Percentiles rank a stretch among this genome's conserved stretches.
Conservation (phyloP, 1,284 basidiomycete genomes). For the Tylopilus orsonianus region DNA sequence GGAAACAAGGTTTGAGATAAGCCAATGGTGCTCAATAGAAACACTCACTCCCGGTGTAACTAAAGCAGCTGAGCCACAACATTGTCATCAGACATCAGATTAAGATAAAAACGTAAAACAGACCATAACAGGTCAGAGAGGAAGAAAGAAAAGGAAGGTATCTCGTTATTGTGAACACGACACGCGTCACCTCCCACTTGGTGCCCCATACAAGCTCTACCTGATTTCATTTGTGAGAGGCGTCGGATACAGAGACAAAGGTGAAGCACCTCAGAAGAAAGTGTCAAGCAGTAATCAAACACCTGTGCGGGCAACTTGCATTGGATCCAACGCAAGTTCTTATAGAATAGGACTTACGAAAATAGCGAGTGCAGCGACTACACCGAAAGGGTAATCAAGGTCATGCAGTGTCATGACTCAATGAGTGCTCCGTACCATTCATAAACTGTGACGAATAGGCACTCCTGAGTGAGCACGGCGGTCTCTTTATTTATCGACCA, state of each 20-base stretch:
- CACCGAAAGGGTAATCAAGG: background rate
- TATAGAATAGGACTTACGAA: slow-evolving; percentile 17
- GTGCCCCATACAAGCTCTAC: slow-evolving; percentile 28
- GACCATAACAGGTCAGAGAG: slow-evolving; percentile 20
- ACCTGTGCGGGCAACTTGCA: background rate
- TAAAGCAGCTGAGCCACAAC: slow-evolving; percentile 9
- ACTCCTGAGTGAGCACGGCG: background rate
- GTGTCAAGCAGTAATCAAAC: slow-evolving; percentile 26
- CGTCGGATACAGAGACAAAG: background rate
- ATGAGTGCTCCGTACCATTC: slow-evolving; percentile 21
- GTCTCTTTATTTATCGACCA: background rate
- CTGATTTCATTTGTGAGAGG: slow-evolving; percentile 11
- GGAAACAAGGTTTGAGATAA: background rate
- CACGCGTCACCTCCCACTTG: slow-evolving; percentile 22
- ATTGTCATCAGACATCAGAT: background rate
- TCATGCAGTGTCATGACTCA: background rate
- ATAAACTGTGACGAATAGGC: slow-evolving; percentile 21
- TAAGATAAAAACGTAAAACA: background rate
- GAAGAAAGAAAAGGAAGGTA: slow-evolving; percentile 25
- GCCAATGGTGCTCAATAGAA: background rate
- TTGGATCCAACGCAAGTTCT: background rate
- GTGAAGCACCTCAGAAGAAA: slow-evolving; percentile 17
- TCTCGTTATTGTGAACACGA: slow-evolving; percentile 29
- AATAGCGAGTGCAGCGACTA: slow-evolving; percentile 24
- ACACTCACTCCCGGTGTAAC: slow-evolving; percentile 6